A percentile compares a stretch with the other conserved stretches of the same genome.
Conservation (phyloP, 169 alveolate genomes). For the Cyclospora cayetanensis region DNA sequence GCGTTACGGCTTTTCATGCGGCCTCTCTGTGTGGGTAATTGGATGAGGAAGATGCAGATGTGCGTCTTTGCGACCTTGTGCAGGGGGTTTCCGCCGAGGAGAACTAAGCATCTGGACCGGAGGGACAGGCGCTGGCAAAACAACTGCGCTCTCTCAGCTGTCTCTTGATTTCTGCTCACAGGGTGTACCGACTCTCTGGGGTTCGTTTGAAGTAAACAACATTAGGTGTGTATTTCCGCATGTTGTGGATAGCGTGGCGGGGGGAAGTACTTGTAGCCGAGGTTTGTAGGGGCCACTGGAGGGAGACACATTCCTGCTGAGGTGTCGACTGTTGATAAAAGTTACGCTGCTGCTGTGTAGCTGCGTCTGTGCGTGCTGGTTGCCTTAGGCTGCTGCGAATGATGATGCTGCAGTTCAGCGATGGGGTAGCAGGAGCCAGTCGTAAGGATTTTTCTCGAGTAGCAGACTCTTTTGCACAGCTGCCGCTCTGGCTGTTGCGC, state of each 20-base stretch:
- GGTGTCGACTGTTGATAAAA: background rate
- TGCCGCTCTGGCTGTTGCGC: constrained; percentile 91
- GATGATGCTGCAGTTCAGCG: constrained; percentile 90
- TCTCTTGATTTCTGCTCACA: constrained; percentile 93
- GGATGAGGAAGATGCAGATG: background rate
- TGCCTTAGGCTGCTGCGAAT: constrained; percentile 85
- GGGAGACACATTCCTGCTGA: background rate
- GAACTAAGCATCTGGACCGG: constrained; percentile 96
- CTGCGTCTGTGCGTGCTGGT: background rate
- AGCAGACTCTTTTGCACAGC: constrained; percentile 88
- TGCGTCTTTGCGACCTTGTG: background rate
- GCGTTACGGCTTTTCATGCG: no score
- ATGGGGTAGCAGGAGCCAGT: constrained; percentile 82
- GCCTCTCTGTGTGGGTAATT: no score
- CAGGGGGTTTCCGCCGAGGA: constrained; percentile 94
- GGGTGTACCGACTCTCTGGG: constrained; percentile 96
- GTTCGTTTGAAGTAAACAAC: constrained; percentile 95
- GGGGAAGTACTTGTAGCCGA: background rate
- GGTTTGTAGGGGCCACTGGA: background rate
- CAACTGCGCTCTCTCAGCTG: constrained; percentile 93
- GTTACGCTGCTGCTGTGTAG: background rate
- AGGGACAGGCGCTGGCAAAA: constrained; percentile 97
- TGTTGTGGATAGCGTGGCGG: background rate
- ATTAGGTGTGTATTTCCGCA: constrained; percentile 70
- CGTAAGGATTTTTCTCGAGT: constrained; percentile 81